Evolutionary conservation across 2,329 filamentous ascomycete genomes (phyloP), one percentile per base, ranked within the genome.

Genomic region (Aspergillus oerlinghausenensis): DNA sequence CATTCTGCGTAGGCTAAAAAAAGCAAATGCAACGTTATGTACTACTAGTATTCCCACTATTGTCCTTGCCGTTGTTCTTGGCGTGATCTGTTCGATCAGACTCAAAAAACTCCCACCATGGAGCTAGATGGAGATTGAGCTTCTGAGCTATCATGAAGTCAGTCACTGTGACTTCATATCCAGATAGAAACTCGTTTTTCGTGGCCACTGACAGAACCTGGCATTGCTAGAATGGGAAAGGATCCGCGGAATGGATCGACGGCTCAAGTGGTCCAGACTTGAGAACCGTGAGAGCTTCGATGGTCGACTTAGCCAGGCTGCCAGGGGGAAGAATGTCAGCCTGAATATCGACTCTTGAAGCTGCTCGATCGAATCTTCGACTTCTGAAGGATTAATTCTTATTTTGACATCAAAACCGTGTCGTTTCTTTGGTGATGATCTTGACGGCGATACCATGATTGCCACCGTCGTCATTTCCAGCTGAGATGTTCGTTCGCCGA

Each of bases 181-280:
- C 32, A 7, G 14, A 35, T 35, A 35, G 29, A 35, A 17, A 17
- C 5, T 35, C 32, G 3, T 5, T 17, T 35, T 11, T 35, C 32
- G 11, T 35, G 32, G 11, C 14, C 14, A 3, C 40, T 43, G 29
- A n/a, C 32, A n/a, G 32, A 56, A 42, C 54, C 21, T 19, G 40
- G 32, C 49, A 55, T 52, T 55, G 54, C 35, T 47, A 10, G 47
- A 28, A 23, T 14, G 10, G 52, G 52, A n/a, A 49, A 42, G 45
- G 52, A 54, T 54, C 29, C 32, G 42, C 43, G 45, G 52, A 49
- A 54, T 35, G 45, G 52, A 54, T 49, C 52, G 45, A 14, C 19
- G 1, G 19, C 19, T 11, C 21, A 47, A 45, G 43, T 3, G 21
- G 19, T 17, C 43, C 23, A 21, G 40, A 26, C 6, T 26, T 6